Evolutionary conservation across 2,329 filamentous ascomycete species (phyloP).

Genomic region (Ascochyta fabae): DNA sequence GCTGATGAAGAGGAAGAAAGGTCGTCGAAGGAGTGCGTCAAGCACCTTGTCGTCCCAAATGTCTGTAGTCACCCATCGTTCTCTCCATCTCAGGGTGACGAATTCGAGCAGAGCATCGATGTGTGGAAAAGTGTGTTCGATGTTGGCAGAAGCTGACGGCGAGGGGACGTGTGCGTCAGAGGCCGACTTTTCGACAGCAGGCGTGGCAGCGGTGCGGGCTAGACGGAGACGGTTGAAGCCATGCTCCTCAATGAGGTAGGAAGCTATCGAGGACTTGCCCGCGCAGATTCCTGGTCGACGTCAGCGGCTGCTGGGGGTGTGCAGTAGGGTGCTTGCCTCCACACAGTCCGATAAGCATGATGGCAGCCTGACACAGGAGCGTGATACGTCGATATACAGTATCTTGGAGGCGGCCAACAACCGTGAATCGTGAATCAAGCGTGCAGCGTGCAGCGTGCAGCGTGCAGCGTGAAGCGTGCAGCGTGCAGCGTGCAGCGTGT

Average conservation of each 20-base stretch:
- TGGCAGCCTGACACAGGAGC: neutral
- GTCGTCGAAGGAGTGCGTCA: constrained; percentile 77
- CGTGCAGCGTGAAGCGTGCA: neutral
- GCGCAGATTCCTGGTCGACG: constrained; percentile 77
- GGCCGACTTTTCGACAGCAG: constrained; percentile 51
- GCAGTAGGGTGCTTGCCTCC: constrained; percentile 37
- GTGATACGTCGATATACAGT: too few relatives aligned
- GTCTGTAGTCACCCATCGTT: constrained; percentile 85
- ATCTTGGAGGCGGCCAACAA: too few relatives aligned
- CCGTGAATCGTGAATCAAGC: too few relatives aligned
- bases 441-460: neutral
- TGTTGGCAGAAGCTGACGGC: constrained; percentile 25
- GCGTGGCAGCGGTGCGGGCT: constrained; percentile 45
- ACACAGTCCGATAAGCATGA: constrained; percentile 79
- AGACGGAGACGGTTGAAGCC: constrained; percentile 78
- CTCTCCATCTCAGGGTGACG: constrained; percentile 83
- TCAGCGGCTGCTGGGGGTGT: constrained; percentile 19
- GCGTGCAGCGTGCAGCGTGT: neutral
- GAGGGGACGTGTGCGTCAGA: constrained; percentile 33
- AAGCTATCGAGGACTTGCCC: constrained; percentile 87
- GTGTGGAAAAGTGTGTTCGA: constrained; percentile 51
- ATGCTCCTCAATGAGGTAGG: constrained; percentile 84
- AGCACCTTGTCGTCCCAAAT: constrained; percentile 75
- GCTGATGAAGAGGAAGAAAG: constrained; percentile 92
- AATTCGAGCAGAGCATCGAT: constrained; percentile 78